phyloP scores from a whole-genome alignment of 495 filamentous ascomycete genomes.

The Neurospora sp. region DNA sequence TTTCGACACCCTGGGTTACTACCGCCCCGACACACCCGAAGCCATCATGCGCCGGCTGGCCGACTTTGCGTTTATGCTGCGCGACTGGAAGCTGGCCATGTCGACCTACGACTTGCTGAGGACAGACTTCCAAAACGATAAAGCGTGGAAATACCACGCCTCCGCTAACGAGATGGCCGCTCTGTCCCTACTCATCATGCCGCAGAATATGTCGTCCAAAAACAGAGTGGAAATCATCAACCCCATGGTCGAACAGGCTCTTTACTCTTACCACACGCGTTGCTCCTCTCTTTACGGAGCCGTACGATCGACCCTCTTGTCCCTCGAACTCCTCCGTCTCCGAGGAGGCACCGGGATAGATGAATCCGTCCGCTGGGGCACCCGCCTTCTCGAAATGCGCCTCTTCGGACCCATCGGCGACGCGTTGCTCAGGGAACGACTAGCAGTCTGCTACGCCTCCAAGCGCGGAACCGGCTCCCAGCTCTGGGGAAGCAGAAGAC shows the following conservation, averaged over 20 bases:
- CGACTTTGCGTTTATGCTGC: slow-evolving; percentile 91
- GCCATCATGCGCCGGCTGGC: slow-evolving; percentile 87
- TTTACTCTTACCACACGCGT: slow-evolving; percentile 83
- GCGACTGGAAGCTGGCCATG: slow-evolving; percentile 88
- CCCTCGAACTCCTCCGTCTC: slow-evolving; percentile 70
- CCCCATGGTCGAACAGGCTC: slow-evolving; percentile 74
- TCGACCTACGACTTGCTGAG: slow-evolving; percentile 83
- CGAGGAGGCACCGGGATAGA: slow-evolving; percentile 72
- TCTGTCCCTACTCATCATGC: slow-evolving; percentile 66
- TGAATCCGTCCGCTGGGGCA: slow-evolving; percentile 79
- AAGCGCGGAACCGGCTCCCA: slow-evolving; percentile 53
- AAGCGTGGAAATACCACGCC: slow-evolving; percentile 93
- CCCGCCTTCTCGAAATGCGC: slow-evolving; percentile 64
- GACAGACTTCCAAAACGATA: slow-evolving; percentile 83
- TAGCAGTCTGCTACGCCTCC: slow-evolving; percentile 72
- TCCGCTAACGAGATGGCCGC: slow-evolving; percentile 89
- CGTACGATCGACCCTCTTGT: slow-evolving; percentile 63
- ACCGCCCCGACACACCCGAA: slow-evolving; percentile 73
- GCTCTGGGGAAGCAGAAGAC: slow-evolving; percentile 55
- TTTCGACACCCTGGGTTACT: slow-evolving; percentile 76
- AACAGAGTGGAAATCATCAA: slow-evolving; percentile 69
- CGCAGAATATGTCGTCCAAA: slow-evolving; percentile 58
- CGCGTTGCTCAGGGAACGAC: slow-evolving; percentile 71
- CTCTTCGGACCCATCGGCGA: slow-evolving; percentile 65
- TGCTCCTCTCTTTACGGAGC: slow-evolving; percentile 66